Conservation (phyloP, 2,329 filamentous ascomycete species). For the Pezicula radicicola region DNA sequence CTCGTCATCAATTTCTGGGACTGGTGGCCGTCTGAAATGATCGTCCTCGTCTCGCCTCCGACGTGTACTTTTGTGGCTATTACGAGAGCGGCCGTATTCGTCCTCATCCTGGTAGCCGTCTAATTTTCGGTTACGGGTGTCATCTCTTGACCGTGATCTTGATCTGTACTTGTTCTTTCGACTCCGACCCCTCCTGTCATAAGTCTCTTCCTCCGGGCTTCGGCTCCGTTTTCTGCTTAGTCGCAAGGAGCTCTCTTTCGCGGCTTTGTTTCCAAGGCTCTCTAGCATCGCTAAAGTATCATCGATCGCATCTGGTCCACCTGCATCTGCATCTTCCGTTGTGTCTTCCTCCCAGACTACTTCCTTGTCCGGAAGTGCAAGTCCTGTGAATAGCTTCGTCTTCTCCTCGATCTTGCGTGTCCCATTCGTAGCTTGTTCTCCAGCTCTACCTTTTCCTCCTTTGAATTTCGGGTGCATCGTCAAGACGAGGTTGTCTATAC, state of each 20-base stretch:
- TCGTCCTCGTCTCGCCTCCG: conserved; percentile 48
- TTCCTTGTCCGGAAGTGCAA: conserved; percentile 80
- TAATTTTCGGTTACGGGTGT: conserved; percentile 33
- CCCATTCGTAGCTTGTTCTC: conserved; percentile 35
- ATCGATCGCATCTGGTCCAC: conserved; percentile 67
- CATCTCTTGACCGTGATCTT: conserved; percentile 48
- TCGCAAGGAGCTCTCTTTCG: conserved; percentile 29
- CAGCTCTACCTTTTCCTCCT: conserved; percentile 42
- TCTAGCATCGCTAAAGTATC: conserved; percentile 94
- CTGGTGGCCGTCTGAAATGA: conserved; percentile 62
- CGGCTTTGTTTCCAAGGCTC: conserved; percentile 68
- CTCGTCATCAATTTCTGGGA: conserved; percentile 74
- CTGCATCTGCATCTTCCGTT: conserved; percentile 28
- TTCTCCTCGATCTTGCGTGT: conserved; percentile 61
- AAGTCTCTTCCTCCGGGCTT: conserved; percentile 40
- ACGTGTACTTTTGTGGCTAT: conserved; percentile 36
- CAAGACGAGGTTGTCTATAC: conserved; percentile 81
- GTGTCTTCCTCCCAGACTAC: conserved; percentile 49
- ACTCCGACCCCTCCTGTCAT: conserved; percentile 28
- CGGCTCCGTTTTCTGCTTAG: conserved; percentile 48
- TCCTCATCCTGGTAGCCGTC: conserved; percentile 54
- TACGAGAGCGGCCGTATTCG: conserved; percentile 52
- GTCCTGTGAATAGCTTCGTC: conserved; percentile 83
- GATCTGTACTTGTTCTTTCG: conserved; percentile 43
- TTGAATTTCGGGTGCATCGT: conserved; percentile 93